Conservation (phyloP, 495 filamentous ascomycete species). For the Neurospora sp. region DNA sequence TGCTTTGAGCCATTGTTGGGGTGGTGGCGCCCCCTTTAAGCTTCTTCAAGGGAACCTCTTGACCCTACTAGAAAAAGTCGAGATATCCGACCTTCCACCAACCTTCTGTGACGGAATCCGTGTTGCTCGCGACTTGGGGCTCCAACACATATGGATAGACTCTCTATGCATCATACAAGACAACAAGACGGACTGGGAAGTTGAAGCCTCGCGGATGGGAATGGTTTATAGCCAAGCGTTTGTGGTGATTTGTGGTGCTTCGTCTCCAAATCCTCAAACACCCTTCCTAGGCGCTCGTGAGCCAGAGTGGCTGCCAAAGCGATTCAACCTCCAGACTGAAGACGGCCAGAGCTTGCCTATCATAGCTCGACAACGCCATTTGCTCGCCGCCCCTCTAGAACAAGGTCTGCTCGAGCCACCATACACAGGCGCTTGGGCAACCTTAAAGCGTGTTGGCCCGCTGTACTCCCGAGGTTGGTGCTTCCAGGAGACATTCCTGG, state of each 20-base stretch:
- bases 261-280: background rate
- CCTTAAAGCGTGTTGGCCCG: background rate
- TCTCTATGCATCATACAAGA: conserved; percentile 27
- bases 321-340: background rate
- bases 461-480: background rate
- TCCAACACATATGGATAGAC: conserved; percentile 26
- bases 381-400: background rate
- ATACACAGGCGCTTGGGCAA: background rate
- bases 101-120: conserved; percentile 23
- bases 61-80: conserved; percentile 3
- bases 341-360: background rate
- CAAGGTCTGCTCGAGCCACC: background rate
- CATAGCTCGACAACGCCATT: background rate
- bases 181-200: conserved; percentile 13
- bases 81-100: conserved; percentile 16
- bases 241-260: conserved; percentile 2
- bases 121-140: conserved; percentile 10
- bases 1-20: conserved; percentile 8
- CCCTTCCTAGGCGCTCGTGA: background rate
- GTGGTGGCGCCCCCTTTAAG: background rate
- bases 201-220: conserved; percentile 12
- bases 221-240: conserved; percentile 21
- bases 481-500: background rate
- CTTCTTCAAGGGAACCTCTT: background rate
- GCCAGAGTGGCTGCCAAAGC: background rate